Conservation (phyloP, 352 stramenopile genomes). For the Hyaloperonospora brassicae region DNA sequence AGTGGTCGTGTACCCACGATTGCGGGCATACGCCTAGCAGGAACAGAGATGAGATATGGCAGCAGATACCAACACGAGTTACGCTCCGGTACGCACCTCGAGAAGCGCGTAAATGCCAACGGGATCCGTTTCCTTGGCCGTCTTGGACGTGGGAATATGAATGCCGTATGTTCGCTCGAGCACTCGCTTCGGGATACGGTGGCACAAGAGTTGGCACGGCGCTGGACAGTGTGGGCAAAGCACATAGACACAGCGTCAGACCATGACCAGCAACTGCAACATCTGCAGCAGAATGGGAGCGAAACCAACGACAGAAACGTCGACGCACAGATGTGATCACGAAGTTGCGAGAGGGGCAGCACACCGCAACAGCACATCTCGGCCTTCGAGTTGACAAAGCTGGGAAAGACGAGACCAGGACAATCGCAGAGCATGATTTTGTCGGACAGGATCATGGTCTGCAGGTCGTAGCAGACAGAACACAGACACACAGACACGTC, state of each 20-base stretch:
- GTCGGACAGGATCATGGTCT: conserved; percentile 95
- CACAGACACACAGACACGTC: not conserved
- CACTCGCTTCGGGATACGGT: conserved; percentile 91
- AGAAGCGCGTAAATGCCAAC: conserved; percentile 76
- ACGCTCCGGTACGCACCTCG: conserved; percentile 29
- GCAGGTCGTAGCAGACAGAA: conserved; percentile 4
- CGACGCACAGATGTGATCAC: conserved; percentile 86
- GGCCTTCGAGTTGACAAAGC: conserved; percentile 96
- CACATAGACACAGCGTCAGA: conserved; percentile 8
- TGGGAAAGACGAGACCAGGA: conserved; percentile 98
- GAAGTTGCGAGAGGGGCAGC: conserved; percentile 96
- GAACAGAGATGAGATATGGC: conserved; percentile 7
- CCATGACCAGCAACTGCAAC: not conserved
- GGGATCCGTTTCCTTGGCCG: conserved; percentile 59
- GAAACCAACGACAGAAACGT: not conserved
- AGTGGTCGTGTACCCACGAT: conserved; percentile 89
- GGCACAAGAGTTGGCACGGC: conserved; percentile 91
- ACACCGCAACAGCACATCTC: conserved; percentile 99
- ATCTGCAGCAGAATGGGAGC: not conserved
- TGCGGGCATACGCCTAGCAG: conserved; percentile 65
- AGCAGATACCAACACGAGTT: not conserved
- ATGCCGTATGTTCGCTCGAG: conserved; percentile 97
- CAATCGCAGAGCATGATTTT: conserved; percentile 99
- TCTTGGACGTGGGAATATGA: conserved; percentile 69
- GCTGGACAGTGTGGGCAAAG: conserved; percentile 21